Base-by-base conservation (phyloP, 1,284 basidiomycete genomes). In the Mycosarcoma maydis region DNA sequence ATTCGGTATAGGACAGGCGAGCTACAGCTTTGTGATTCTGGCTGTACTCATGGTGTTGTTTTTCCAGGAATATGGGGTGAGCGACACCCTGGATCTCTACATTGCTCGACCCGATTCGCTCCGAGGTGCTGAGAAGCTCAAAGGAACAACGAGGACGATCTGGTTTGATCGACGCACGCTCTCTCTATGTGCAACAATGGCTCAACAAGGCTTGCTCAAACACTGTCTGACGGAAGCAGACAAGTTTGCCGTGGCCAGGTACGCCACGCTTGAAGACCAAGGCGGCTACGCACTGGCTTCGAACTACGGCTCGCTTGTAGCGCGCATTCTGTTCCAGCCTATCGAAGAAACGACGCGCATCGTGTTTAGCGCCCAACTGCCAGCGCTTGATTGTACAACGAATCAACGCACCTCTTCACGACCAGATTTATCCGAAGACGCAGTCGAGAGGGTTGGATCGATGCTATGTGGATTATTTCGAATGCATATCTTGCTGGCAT, bases 191-290 rank as follows among this genome's bases (percentile, higher is more conserved):
- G 82, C 87, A 50, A 91, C 90, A 0, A 92, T 98, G 87, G 92
- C 90, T 5, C 86, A 85, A 6, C 94, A 97, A 81, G 92, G 90
- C 2, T 73, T 96, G 3, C 85, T 98, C 73, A 98, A 98, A 81
- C 94, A 98, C 79, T 86, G 95, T 66, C 85, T 99, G 26, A 98
- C 94, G 0, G 96, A 98, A 80, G 93, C 92, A 10, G 96, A 99
- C 83, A 93, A 96, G 75, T 85, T 98, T 42, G 80, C 80, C 4
- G 66, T 80, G 3, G 73, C 77, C 20, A 67, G 50, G 13, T 57
- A 76, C 39, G 73, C 76, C 11, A 49, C 58, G 4, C 62, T 81
- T 4, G 73, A 70, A 16, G 73, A 80, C 32, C 80, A 81, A 37
- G 80, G 80, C 29, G 80, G 77, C 8, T 81, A 81, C 46, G 80